These are phyloP conservation scores for Taphrina deformans DNA, from an alignment of 1,139 yeast genomes.

Conservation along the genomic window DNA sequence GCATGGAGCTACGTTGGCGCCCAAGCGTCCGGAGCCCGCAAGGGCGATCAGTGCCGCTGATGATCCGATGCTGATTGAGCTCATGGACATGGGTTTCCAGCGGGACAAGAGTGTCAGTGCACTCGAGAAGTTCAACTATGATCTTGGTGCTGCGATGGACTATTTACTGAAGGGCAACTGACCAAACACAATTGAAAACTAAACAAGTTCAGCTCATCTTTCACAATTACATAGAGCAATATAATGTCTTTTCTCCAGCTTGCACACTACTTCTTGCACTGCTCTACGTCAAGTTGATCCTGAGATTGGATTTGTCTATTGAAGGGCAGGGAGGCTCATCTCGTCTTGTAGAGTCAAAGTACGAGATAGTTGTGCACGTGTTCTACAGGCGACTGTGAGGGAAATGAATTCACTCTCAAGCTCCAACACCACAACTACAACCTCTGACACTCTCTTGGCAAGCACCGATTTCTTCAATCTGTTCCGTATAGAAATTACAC, in stretches of 20 bases:
- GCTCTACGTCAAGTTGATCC: not conserved
- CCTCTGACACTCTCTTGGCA: no score
- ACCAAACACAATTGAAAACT: not conserved
- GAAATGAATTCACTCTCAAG: not conserved
- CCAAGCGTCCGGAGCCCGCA: slow-evolving; percentile 22
- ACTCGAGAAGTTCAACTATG: slow-evolving; percentile 66
- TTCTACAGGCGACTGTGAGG: not conserved
- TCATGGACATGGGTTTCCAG: slow-evolving; percentile 87
- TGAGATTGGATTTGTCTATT: no score
- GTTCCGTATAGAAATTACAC: no score
- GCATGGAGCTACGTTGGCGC: slow-evolving; percentile 15
- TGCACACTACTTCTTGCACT: not conserved
- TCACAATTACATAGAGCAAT: not conserved
- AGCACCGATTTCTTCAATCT: no score
- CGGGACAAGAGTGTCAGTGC: slow-evolving; percentile 66
- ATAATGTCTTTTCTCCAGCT: not conserved
- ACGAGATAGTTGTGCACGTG: not conserved
- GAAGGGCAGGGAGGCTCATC: no score
- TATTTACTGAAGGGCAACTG: slow-evolving; percentile 58
- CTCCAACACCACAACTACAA: not conserved
- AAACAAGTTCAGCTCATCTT: no score
- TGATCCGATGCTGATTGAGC: slow-evolving; percentile 53
- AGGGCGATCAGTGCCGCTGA: slow-evolving; percentile 26
- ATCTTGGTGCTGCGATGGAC: slow-evolving; percentile 81
- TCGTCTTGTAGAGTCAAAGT: not conserved